phyloP scores from a whole-genome alignment of 139 green algal genomes.

The Pseudopediastrum boryanum region DNA sequence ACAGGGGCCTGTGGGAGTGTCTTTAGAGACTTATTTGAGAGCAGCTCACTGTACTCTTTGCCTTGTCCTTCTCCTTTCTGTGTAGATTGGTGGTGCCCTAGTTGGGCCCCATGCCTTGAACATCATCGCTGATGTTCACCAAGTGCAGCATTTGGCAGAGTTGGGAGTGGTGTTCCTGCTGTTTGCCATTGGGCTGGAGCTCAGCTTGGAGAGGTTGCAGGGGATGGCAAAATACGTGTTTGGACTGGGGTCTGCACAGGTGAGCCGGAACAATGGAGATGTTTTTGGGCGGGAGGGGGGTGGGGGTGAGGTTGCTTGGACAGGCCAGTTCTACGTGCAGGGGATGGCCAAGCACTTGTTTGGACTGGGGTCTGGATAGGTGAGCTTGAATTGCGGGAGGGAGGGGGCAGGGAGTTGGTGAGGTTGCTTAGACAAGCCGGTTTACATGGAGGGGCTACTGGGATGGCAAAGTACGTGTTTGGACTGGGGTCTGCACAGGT shows the following conservation, averaged over 20 bases:
- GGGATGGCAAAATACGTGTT: constrained; percentile 99
- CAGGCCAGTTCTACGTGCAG: no score
- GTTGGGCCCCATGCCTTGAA: constrained; percentile 93
- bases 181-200: constrained; percentile 98
- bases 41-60: no score
- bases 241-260: constrained; percentile 93
- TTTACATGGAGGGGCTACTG: no score
- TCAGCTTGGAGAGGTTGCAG: constrained; percentile 91
- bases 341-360: no score
- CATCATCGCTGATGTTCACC: constrained; percentile 74
- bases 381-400: no score
- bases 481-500: constrained; percentile 94
- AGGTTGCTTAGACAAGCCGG: no score
- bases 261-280: constrained; percentile 37
- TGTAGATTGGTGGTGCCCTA: constrained; percentile 81
- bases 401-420: no score
- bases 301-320: no score
- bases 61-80: neutral
- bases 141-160: constrained; percentile 88
- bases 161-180: constrained; percentile 96
- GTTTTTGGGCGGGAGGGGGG: no score
- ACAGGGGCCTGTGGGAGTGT: no score
- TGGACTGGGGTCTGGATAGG: no score
- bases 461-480: constrained; percentile 99
- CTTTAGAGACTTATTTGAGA: no score